Percentiles rank a stretch among this genome's conserved stretches.
Evolutionary conservation across 768 basidiomycete genomes (phyloP).

Genomic region (Phaffia australis): DNA sequence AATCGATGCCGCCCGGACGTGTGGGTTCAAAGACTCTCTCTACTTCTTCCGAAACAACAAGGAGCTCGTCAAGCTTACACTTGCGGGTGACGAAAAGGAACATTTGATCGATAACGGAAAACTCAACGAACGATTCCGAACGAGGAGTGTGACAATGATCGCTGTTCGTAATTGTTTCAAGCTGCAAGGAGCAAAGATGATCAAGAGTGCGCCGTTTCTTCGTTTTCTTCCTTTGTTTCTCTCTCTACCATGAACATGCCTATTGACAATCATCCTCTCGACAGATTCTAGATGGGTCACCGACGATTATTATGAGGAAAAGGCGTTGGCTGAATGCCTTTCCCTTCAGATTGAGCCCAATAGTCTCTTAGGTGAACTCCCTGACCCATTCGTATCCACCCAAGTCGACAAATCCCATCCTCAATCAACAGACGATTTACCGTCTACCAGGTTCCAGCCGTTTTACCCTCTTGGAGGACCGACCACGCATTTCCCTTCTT

Average conservation of each 20-base stretch:
- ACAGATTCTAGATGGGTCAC: conserved; percentile 82
- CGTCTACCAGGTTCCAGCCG: conserved; percentile 39
- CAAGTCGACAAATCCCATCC: conserved; percentile 10
- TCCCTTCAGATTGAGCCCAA: conserved; percentile 73
- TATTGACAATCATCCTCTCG: not conserved
- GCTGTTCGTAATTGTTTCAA: conserved; percentile 89
- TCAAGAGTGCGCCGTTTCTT: conserved; percentile 52
- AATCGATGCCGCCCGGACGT: conserved; percentile 91
- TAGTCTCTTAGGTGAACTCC: conserved; percentile 69
- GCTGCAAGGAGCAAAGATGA: conserved; percentile 81
- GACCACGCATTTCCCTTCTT: conserved; percentile 85
- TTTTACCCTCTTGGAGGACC: conserved; percentile 85
- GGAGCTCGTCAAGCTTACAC: conserved; percentile 79
- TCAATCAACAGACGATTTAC: conserved; percentile 1
- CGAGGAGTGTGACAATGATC: conserved; percentile 84
- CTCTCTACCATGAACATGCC: not conserved
- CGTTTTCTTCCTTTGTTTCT: not conserved
- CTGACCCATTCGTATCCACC: conserved; percentile 45
- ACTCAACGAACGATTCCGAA: conserved; percentile 75
- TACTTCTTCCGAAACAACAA: conserved; percentile 92
- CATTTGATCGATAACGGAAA: conserved; percentile 78
- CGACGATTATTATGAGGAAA: conserved; percentile 94
- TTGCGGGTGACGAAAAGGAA: conserved; percentile 83
- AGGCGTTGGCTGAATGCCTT: conserved; percentile 61
- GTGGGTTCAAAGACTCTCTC: conserved; percentile 92